Base-by-base conservation (phyloP, 441 rosid species). In the Erodium moschatum region DNA sequence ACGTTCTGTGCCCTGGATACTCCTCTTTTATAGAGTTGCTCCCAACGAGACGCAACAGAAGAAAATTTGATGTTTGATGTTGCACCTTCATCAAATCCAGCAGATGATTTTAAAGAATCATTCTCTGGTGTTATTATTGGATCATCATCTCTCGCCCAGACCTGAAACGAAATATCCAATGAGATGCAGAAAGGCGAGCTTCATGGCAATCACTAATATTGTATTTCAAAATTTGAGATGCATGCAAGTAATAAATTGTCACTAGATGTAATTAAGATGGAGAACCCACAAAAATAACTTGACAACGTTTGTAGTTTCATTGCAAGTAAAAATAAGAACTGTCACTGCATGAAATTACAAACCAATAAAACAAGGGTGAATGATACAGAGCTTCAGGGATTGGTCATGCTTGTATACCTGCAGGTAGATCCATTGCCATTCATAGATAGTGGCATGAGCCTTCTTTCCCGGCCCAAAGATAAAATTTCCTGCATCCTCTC, bases 401-500 rank as follows among this genome's bases (percentile, higher is more conserved):
- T 5, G 42, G 10, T 38, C 38, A 6, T 38, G 42, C 5, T 38
- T 38, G 42, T 38, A 38, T 46, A 84, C 68, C 78, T 78, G 69
- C 71, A 44, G 12, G 71, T 46, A 42, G 87, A 82, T 61, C 78
- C 73, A 67, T 81, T 76, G 56, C 77, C 84, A 38, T 80, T 81
- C 61, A 73, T 33, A 0, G 84, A 78, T 33, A 78, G 40, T 13
- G 79, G 83, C 46, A 73, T 73, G 44, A 70, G 78, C 65, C 80
- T 77, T 67, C 81, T 80, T 38, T 85, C 87, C 67, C 74, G 80
- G 70, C 86, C 84, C 72, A 73, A 72, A 40, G 81, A 82, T n/a
- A 85, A 79, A 68, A 87, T 81, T 76, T 86, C 89, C 70, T 81
- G 84, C 81, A 85, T 83, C 75, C 89, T 85, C 71, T 87, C 85